Evolutionary conservation across 2,329 filamentous ascomycete species (phyloP).

Genomic region (Fusarium nodosum): DNA sequence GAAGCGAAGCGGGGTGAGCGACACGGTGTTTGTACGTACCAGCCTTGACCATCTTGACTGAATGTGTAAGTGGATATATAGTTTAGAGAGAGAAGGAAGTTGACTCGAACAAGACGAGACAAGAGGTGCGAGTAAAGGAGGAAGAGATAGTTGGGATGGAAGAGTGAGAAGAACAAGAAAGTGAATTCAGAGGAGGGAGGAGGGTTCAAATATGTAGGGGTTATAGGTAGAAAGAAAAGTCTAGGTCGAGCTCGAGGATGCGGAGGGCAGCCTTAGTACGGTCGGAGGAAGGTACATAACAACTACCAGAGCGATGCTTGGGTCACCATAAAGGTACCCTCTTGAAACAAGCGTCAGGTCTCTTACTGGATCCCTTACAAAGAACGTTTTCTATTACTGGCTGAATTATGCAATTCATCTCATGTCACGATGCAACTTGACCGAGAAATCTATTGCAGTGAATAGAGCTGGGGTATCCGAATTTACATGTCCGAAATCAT

Average conservation of each 20-base stretch:
- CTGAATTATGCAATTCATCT: constrained; percentile 8
- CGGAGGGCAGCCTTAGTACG: constrained; percentile 12
- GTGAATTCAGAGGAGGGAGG: constrained; percentile 38
- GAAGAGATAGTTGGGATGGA: constrained; percentile 18
- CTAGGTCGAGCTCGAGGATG: constrained; percentile 31
- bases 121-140: constrained; percentile 9
- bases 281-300: neutral
- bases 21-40: constrained; percentile 58
- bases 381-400: constrained; percentile 5
- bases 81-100: constrained; percentile 15
- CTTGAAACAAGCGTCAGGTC: constrained; percentile 15
- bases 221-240: constrained; percentile 28
- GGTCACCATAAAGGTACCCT: constrained; percentile 18
- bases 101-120: constrained; percentile 19
- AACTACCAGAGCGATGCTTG: constrained; percentile 36
- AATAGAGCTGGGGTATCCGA: constrained; percentile 10
- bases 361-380: constrained; percentile 22
- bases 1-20: constrained; percentile 49
- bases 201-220: constrained; percentile 42
- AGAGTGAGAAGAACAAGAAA: constrained; percentile 21
- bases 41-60: constrained; percentile 70
- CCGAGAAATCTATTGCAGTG: constrained; percentile 18
- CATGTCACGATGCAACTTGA: constrained; percentile 21
- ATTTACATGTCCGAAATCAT: constrained; percentile 44
- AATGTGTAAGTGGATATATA: constrained; percentile 36